A percentile compares a stretch with the other conserved stretches of the same genome.
Conservation (phyloP, 1,284 basidiomycete species). For the Naganishia albida region DNA sequence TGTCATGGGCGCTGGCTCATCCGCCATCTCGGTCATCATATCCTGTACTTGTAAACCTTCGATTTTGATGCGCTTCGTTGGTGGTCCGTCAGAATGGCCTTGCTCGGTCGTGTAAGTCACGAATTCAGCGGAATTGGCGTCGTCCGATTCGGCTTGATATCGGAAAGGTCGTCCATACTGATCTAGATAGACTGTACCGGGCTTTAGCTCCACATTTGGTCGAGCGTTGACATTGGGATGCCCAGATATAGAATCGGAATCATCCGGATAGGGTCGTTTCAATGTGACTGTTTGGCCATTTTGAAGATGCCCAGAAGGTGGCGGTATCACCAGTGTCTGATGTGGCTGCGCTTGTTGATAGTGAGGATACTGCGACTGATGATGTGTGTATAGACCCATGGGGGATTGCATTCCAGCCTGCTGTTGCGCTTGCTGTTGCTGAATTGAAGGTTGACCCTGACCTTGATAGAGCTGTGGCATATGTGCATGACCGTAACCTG, state of each 20-base stretch:
- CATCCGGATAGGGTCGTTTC: conserved; percentile 38
- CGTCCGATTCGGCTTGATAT: conserved; percentile 2
- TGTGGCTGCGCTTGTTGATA: conserved; percentile 20
- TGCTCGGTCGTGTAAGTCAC: conserved; percentile 9
- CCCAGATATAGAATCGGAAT: conserved; percentile 34
- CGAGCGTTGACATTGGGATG: neutral
- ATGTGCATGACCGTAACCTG: conserved; percentile 18
- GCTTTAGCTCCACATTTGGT: neutral
- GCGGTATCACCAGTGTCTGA: conserved; percentile 37
- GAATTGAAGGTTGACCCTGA: neutral
- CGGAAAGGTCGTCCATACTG: conserved; percentile 29
- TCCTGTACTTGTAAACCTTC: conserved; percentile 2
- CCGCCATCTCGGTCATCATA: conserved; percentile 16
- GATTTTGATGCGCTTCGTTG: conserved; percentile 13
- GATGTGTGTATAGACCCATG: conserved; percentile 24
- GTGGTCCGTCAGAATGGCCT: neutral
- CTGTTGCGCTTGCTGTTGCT: neutral
- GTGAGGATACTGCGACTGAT: conserved; percentile 16
- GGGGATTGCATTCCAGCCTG: conserved; percentile 13
- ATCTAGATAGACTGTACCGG: conserved; percentile 26
- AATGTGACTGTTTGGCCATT: conserved; percentile 16
- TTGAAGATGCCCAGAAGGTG: conserved; percentile 1
- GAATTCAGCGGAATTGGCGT: neutral
- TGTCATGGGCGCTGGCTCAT: conserved; percentile 21
- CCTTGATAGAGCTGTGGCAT: conserved; percentile 11